These are phyloP conservation scores for Hyaloperonospora brassicae DNA, from an alignment of 352 stramenopile species.

Conservation along the genomic window DNA sequence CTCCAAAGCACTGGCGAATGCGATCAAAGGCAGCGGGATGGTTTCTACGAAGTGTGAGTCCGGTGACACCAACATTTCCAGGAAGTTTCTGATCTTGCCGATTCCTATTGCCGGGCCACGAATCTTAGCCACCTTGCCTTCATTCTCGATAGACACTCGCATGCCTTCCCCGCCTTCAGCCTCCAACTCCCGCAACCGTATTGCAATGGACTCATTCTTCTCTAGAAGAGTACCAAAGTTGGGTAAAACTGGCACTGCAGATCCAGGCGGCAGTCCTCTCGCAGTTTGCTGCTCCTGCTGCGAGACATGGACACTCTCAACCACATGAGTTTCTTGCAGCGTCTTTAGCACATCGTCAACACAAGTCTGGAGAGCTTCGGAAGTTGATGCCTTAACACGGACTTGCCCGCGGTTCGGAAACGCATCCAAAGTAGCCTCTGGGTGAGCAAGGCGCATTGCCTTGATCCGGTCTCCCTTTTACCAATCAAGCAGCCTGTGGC, in stretches of 20 bases:
- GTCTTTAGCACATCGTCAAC: slow-evolving; percentile 56
- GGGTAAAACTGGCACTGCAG: slow-evolving; percentile 3
- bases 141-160: slow-evolving; percentile 55
- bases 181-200: slow-evolving; percentile 63
- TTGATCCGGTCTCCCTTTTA: slow-evolving; percentile 81
- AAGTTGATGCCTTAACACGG: slow-evolving; percentile 51
- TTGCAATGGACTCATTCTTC: slow-evolving; percentile 44
- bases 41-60: slow-evolving; percentile 57
- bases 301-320: slow-evolving; percentile 51
- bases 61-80: slow-evolving; percentile 61
- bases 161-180: slow-evolving; percentile 61
- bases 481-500: slow-evolving; percentile 64
- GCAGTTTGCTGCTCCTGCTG: slow-evolving; percentile 12
- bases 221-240: slow-evolving; percentile 60
- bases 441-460: slow-evolving; percentile 47
- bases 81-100: slow-evolving; percentile 59
- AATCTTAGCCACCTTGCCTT: slow-evolving; percentile 62
- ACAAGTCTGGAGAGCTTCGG: slow-evolving; percentile 48
- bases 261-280: slow-evolving; percentile 14
- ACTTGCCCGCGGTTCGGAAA: slow-evolving; percentile 65
- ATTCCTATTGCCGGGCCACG: slow-evolving; percentile 59
- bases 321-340: slow-evolving; percentile 50
- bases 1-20: slow-evolving; percentile 47
- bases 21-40: slow-evolving; percentile 42
- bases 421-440: slow-evolving; percentile 55